Evolutionary conservation across 2,329 filamentous ascomycete species (phyloP), one percentile per base, ranked within the genome.

Genomic region (Byssoonygena ceratinophila): DNA sequence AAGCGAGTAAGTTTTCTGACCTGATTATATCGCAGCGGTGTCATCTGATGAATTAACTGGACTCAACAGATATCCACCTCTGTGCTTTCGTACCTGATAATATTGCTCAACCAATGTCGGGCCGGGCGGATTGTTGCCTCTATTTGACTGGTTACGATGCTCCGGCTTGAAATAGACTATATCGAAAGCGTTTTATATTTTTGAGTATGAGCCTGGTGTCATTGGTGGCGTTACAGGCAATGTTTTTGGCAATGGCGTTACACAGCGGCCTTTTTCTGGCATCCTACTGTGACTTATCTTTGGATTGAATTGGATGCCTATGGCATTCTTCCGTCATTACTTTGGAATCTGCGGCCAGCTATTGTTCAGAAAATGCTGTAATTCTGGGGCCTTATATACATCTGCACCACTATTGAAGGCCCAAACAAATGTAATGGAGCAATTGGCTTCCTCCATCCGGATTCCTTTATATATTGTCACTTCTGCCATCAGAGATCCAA

Each of bases 61-160:
- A 29, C 34, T 43, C 40, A 41, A 27, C 48, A 70, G 68, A 49
- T 64, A 67, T 41, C 69, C 68, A 37, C 69, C 69, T 32, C 66
- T 71, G 23, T 71, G 69, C 60, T 71, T 70, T 59, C 68, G 70
- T 58, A 64, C 68, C 40, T 66, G 68, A 50, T 71, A 65, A 57
- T 23, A n/a, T 22, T 32, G 3, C 25, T 11, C 4, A 23, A 34
- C 18, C 32, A 34, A 23, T 23, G 34, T 41, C 31, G 34, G 14
- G 12, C 37, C 37, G 11, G 14, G 23, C 20, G 18, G 29, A 6
- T 14, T 31, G 31, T 8, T 18, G 20, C 16, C 34, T 18, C 18
- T 37, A 12, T 18, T 18, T 37, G 34, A 37, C n/a, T 36, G 14
- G 32, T 37, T 37, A 18, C 7, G 5, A 37, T 37, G 4, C 5